phyloP scores from a whole-genome alignment of 352 stramenopile genomes.

The Pythium sp. region DNA sequence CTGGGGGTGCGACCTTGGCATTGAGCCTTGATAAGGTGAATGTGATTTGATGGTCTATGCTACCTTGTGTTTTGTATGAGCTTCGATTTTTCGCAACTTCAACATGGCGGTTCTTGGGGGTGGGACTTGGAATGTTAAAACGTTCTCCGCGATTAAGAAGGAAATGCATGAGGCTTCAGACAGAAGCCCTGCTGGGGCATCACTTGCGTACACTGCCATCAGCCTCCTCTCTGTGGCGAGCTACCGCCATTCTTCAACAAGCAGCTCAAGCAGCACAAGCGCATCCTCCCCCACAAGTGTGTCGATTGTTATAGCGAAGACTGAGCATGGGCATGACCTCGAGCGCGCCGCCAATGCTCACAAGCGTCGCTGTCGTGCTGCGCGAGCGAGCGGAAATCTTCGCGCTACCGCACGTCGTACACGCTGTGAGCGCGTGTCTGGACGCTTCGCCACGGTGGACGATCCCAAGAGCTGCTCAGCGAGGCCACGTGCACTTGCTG shows the following conservation, averaged over 20 bases:
- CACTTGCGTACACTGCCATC: too few species aligned
- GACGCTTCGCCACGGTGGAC: conserved; percentile 9
- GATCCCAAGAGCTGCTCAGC: not conserved
- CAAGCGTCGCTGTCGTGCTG: not conserved
- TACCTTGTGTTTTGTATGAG: not conserved
- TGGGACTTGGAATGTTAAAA: too few species aligned
- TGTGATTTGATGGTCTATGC: not conserved
- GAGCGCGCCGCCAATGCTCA: not conserved
- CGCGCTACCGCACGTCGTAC: not conserved
- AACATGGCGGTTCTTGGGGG: not conserved
- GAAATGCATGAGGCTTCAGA: too few species aligned
- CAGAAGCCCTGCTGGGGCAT: too few species aligned
- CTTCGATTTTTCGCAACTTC: not conserved
- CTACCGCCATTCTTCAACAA: not conserved
- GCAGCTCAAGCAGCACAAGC: not conserved
- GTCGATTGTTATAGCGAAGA: too few species aligned
- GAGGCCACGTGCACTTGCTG: conserved; percentile 9
- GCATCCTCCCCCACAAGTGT: too few species aligned
- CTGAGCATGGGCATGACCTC: not conserved
- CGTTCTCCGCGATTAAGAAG: too few species aligned
- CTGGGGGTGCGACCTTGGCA: too few species aligned
- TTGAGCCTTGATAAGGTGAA: too few species aligned
- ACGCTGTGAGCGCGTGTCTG: conserved; percentile 1
- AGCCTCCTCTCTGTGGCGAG: too few species aligned
- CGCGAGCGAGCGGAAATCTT: not conserved